Evolutionary conservation across 441 rosid species (phyloP), one percentile per base, ranked within the genome.

Genomic region (Croton laevigatus): DNA sequence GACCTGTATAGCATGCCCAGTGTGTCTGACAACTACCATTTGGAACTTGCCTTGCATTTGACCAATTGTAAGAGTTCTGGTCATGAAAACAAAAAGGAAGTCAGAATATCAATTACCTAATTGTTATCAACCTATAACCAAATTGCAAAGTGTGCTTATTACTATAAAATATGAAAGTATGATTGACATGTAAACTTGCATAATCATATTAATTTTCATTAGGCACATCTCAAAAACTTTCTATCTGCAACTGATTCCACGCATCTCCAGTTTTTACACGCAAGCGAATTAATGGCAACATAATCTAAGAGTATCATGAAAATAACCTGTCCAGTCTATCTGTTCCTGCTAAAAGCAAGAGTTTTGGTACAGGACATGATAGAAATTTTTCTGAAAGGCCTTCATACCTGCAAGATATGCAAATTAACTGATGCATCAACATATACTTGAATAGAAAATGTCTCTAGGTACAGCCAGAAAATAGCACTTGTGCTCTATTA

Each of bases 31-130:
- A 42, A 92, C 95, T 49, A 92, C 91, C 98, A 95, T 91, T 80
- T 95, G 99, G 80, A 95, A 95, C 81, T 95, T 95, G 75, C 99
- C 99, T 92, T 92, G 98, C 99, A 95, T 95, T 84, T 92, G 98
- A 61, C 97, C 97, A 64, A 95, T 95, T 68, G 99, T 92, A 59
- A 92, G 97, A 54, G 90, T 70, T 81, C 99, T 95, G 84, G 84
- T 74, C 46, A 66, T 70, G 44, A 75, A 65, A 62, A 48, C 59
- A 78, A 45, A 54, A 38, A 60, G 40, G 71, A 71, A 67, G 49
- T 36, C 53, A 66, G 40, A 40, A 10, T 5, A 52, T 1, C 5
- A 55, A 13, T 3, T 42, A 14, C 27, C 6, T 17, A 45, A 12
- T 12, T 22, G 17, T 9, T 3, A 27, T 9, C 7, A 17, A 9